phyloP scores from a whole-genome alignment of 2,329 filamentous ascomycete species.

The Myriangium duriaei region DNA sequence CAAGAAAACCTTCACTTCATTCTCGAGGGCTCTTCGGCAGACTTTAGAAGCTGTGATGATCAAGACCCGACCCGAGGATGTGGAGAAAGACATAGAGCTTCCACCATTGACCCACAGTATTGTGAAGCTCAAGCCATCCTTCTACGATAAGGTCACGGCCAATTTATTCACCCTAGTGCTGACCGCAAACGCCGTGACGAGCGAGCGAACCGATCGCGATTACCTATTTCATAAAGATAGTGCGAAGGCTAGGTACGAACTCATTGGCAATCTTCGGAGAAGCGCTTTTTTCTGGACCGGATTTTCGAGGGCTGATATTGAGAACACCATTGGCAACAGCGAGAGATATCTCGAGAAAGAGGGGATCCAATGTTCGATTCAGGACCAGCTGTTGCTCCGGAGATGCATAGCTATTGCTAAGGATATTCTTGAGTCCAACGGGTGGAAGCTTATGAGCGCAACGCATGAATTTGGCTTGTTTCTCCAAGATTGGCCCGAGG shows the following conservation, averaged over 20 bases:
- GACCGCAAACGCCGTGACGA: conserved; percentile 76
- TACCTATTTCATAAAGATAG: conserved; percentile 80
- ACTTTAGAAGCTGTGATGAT: conserved; percentile 72
- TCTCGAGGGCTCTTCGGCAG: conserved; percentile 47
- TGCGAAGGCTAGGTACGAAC: conserved; percentile 48
- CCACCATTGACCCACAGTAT: conserved; percentile 61
- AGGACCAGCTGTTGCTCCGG: conserved; percentile 49
- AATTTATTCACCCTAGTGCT: conserved; percentile 80
- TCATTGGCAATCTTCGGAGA: conserved; percentile 70
- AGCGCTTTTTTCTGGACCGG: conserved; percentile 81
- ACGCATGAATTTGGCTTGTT: conserved; percentile 71
- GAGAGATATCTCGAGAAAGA: conserved; percentile 54
- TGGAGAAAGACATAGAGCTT: conserved; percentile 50
- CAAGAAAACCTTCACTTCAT: conserved; percentile 41
- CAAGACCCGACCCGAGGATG: conserved; percentile 62
- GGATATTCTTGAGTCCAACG: conserved; percentile 43
- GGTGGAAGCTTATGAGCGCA: conserved; percentile 54
- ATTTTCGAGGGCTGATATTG: conserved; percentile 51
- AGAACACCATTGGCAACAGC: conserved; percentile 52
- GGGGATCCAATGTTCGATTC: conserved; percentile 43
- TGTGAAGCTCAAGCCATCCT: conserved; percentile 65
- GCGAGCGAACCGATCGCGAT: conserved; percentile 68
- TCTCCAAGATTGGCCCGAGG: conserved; percentile 52
- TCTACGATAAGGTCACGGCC: conserved; percentile 69
- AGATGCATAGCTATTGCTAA: conserved; percentile 56